Percentiles rank a stretch among this genome's conserved stretches.
Conservation (phyloP, 805 yeast species). For the Ogataea minuta region DNA sequence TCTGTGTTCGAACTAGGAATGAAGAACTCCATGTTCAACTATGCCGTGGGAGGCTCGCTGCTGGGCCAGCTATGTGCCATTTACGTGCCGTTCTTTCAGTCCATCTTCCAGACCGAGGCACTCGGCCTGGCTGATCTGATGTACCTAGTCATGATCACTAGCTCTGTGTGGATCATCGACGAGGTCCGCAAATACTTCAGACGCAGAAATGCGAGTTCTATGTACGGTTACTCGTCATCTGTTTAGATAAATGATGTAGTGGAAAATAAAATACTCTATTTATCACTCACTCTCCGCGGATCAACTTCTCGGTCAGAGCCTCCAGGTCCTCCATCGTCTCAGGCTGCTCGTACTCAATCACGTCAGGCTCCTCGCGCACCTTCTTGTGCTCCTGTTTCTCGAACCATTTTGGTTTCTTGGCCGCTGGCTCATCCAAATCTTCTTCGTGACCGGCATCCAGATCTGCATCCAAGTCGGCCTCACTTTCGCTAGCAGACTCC, state of each 20-base stretch:
- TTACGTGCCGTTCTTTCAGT: conserved; percentile 89
- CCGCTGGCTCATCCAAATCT: conserved; percentile 33
- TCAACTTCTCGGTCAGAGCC: conserved; percentile 65
- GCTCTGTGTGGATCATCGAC: conserved; percentile 83
- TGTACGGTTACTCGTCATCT: conserved; percentile 30
- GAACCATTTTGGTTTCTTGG: conserved; percentile 50
- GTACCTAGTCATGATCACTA: conserved; percentile 60
- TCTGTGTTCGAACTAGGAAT: conserved; percentile 82
- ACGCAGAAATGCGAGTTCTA: conserved; percentile 17
- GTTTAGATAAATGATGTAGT: conserved; percentile 20
- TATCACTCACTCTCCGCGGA: conserved; percentile 23
- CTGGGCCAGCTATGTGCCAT: conserved; percentile 92
- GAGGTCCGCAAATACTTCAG: conserved; percentile 66
- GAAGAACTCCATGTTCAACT: conserved; percentile 84
- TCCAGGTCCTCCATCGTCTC: conserved; percentile 92
- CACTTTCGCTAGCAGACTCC: conserved; percentile 19
- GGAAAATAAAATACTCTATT: conserved; percentile 1
- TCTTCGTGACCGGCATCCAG: conserved; percentile 29
- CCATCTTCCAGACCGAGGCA: conserved; percentile 93
- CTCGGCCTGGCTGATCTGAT: conserved; percentile 66
- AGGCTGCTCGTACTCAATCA: conserved; percentile 82
- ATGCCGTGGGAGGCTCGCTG: conserved; percentile 85
- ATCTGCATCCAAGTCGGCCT: conserved; percentile 29
- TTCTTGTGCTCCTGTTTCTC: conserved; percentile 36
- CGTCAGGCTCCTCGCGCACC: conserved; percentile 29